A percentile compares a stretch with the other conserved stretches of the same genome.
These are phyloP conservation scores for Boletus reticuloceps DNA, from an alignment of 768 basidiomycete species.

Conservation along the genomic window DNA sequence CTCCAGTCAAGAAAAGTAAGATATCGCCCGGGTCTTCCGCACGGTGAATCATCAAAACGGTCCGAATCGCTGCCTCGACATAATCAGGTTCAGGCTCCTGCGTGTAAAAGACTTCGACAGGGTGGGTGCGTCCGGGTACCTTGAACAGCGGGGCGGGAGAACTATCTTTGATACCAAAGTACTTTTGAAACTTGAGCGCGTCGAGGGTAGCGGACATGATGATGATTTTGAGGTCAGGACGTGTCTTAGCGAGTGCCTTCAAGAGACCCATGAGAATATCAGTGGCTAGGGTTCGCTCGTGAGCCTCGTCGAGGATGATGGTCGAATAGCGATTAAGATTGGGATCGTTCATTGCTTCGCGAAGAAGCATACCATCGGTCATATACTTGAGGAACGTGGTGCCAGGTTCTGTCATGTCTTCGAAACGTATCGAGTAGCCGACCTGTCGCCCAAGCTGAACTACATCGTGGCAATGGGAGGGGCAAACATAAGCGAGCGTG, in stretches of 20 bases:
- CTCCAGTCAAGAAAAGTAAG: constrained; percentile 93
- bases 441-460: constrained; percentile 93
- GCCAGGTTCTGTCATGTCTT: constrained; percentile 79
- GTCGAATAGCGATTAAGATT: constrained; percentile 88
- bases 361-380: constrained; percentile 99
- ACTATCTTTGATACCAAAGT: constrained; percentile 58
- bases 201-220: constrained; percentile 99
- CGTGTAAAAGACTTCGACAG: constrained; percentile 94
- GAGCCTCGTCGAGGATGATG: constrained; percentile 98
- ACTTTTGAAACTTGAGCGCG: constrained; percentile 94
- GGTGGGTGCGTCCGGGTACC: constrained; percentile 90
- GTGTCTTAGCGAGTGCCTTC: constrained; percentile 76
- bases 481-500: constrained; percentile 5
- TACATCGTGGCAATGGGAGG: constrained; percentile 28
- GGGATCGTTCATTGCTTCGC: constrained; percentile 97
- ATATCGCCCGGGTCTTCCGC: constrained; percentile 93
- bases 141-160: constrained; percentile 76
- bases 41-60: constrained; percentile 95
- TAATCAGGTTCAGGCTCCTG: constrained; percentile 94
- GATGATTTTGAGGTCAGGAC: constrained; percentile 92
- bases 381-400: constrained; percentile 98
- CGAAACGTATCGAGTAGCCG: constrained; percentile 97
- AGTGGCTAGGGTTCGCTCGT: constrained; percentile 96
- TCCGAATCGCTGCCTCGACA: constrained; percentile 94
- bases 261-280: constrained; percentile 98